Evolutionary conservation across 2,329 filamentous ascomycete genomes (phyloP), one percentile per base, ranked within the genome.

Genomic region (Ophiostoma angusticollis): DNA sequence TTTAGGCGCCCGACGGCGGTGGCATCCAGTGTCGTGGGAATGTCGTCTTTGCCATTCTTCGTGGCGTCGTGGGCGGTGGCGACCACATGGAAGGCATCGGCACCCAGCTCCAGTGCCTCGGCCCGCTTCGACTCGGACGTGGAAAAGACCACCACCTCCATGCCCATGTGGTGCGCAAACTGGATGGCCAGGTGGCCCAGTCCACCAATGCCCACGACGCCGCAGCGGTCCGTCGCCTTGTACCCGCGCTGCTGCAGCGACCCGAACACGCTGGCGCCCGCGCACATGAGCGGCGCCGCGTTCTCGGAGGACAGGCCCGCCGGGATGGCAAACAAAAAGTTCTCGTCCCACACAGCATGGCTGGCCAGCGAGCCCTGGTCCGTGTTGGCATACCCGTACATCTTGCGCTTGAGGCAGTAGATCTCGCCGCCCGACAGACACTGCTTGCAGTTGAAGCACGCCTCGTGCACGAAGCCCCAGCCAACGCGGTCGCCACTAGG

Each of bases 121-220:
- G 17, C 39, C 7, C 36, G 29, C 36, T 46, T 46, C 18, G n/a
- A n/a, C 30, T 31, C 41, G 6, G 38, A 31, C n/a, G 31, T 22
- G 34, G 44, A 46, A 14, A 44, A 41, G 16, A 32, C 44, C 9
- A 44, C 39, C 7, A 44, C 44, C 27, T 42, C 35, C 40, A 42
- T 42, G 31, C 40, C 35, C 35, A 42, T 42, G 21, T 34, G 34
- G 31, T 66, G 59, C 0, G 74, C 74, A 51, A 75, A 78, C 47
- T 77, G 70, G 44, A 78, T 74, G 12, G 72, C 74, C 27, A 79
- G 54, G 51, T 78, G 74, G 3, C 74, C 74, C 3, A 78, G 62
- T 16, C 74, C 75, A 35, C 78, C 67, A 37, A 80, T 61, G 34
- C 56, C 57, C 29, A 60, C 52, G 1, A 59, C 46, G 21, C 56